A percentile compares a stretch with the other conserved stretches of the same genome.
These are phyloP conservation scores for Beauveria scarabaeidicola DNA, from an alignment of 2,329 filamentous ascomycete species.

Conservation along the genomic window DNA sequence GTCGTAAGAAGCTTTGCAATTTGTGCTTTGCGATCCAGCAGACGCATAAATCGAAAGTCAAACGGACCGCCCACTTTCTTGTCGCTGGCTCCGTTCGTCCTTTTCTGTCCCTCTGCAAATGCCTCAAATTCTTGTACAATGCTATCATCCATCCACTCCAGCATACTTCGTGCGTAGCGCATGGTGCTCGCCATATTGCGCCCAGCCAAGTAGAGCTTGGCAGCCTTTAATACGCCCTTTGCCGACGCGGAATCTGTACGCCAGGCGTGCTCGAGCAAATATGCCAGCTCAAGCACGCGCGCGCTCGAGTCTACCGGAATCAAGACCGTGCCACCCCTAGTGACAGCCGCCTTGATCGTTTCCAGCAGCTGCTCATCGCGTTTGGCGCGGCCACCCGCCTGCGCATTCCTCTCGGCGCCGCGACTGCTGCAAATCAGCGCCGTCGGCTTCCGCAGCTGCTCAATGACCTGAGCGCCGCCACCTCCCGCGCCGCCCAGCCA, in stretches of 20 bases:
- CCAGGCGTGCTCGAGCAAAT: constrained; percentile 90
- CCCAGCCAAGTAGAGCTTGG: constrained; percentile 73
- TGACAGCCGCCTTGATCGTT: constrained; percentile 70
- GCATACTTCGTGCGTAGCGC: constrained; percentile 85
- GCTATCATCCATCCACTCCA: constrained; percentile 98
- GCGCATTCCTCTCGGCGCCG: constrained; percentile 62
- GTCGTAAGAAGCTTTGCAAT: constrained; percentile 59
- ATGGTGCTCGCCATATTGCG: constrained; percentile 82
- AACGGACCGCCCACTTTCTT: constrained; percentile 65
- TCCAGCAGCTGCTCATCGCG: constrained; percentile 79
- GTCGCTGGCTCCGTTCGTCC: constrained; percentile 35
- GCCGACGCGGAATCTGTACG: constrained; percentile 50
- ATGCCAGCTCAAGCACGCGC: constrained; percentile 85
- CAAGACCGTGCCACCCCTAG: constrained; percentile 78
- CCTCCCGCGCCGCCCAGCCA: constrained; percentile 80
- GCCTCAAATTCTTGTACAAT: constrained; percentile 89
- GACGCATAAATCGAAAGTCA: constrained; percentile 76
- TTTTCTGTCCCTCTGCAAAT: constrained; percentile 44
- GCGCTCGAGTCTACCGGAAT: constrained; percentile 94
- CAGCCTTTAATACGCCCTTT: constrained; percentile 42
- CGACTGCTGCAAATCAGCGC: constrained; percentile 87
- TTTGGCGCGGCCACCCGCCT: constrained; percentile 65
- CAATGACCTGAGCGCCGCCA: constrained; percentile 82
- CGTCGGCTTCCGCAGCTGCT: constrained; percentile 86
- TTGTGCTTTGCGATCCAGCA: constrained; percentile 75